Evolutionary conservation across 2,329 filamentous ascomycete species (phyloP).

Genomic region (Colletotrichum zoysiae): DNA sequence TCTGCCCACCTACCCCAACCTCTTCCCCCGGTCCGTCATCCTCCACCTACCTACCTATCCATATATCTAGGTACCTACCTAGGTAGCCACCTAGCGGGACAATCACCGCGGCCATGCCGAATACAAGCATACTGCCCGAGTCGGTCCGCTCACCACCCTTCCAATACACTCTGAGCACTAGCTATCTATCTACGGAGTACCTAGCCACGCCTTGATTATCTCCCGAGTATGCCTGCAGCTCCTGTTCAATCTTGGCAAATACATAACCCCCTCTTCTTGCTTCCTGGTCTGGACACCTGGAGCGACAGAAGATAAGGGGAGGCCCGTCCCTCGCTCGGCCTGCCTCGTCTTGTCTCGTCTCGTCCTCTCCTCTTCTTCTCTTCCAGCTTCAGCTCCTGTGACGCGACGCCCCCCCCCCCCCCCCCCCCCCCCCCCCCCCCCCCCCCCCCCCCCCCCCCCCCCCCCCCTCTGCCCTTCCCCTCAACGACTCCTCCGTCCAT

Average conservation of each 20-base stretch:
- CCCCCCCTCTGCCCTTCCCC: neutral
- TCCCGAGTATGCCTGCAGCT: conserved; percentile 2
- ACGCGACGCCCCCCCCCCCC: too few relatives aligned
- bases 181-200: too few relatives aligned
- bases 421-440: too few relatives aligned
- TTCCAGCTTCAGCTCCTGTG: conserved; percentile 9
- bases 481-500: conserved; percentile 3
- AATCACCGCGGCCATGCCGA: conserved; percentile 24
- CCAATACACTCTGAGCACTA: neutral
- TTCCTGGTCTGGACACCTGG: neutral
- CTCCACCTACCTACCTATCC: too few relatives aligned
- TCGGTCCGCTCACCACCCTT: conserved; percentile 6
- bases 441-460: too few relatives aligned
- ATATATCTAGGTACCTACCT: too few relatives aligned
- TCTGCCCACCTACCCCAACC: neutral
- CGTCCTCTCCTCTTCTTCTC: neutral
- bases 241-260: conserved; percentile 22
- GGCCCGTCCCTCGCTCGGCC: neutral
- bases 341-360: neutral
- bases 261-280: neutral
- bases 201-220: conserved; percentile 15
- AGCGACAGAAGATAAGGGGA: conserved; percentile 30
- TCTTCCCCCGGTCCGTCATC: neutral
- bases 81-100: too few relatives aligned
- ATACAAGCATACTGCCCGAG: conserved; percentile 33